Evolutionary conservation across 345 rosid species (phyloP).

Genomic region (Eucalyptus pauciflora): DNA sequence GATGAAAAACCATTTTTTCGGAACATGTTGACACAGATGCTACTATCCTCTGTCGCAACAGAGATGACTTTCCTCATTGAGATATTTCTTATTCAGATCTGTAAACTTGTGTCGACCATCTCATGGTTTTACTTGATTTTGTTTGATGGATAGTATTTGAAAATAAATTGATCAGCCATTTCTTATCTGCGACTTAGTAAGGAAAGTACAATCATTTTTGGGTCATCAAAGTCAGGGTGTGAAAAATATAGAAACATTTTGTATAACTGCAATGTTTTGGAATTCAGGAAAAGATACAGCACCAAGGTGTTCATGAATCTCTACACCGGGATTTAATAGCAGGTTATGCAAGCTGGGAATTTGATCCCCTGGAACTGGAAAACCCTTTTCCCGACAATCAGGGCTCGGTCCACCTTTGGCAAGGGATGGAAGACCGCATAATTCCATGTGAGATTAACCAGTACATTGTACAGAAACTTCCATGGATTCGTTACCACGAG

Average conservation of each 20-base stretch:
- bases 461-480: slow-evolving; percentile 41
- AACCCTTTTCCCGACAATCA: slow-evolving; percentile 48
- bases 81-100: not conserved
- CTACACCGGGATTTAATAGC: slow-evolving; percentile 51
- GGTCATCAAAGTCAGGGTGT: not conserved
- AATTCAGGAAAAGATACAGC: slow-evolving; percentile 41
- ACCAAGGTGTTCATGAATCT: slow-evolving; percentile 66
- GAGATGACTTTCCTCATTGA: not conserved
- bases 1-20: not conserved
- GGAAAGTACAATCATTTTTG: not conserved
- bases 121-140: not conserved
- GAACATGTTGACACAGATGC: not conserved
- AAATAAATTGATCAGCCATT: not conserved
- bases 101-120: not conserved
- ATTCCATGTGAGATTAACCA: slow-evolving; percentile 35
- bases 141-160: not conserved
- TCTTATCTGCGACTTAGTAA: not conserved
- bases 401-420: slow-evolving; percentile 74
- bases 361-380: slow-evolving; percentile 46
- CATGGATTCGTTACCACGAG: slow-evolving; percentile 74
- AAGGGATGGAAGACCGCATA: slow-evolving; percentile 54
- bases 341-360: slow-evolving; percentile 68
- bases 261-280: not conserved
- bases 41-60: not conserved
- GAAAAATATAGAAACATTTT: not conserved